Evolutionary conservation across 352 stramenopile species (phyloP).

Genomic region (Phytophthora tubulina): DNA sequence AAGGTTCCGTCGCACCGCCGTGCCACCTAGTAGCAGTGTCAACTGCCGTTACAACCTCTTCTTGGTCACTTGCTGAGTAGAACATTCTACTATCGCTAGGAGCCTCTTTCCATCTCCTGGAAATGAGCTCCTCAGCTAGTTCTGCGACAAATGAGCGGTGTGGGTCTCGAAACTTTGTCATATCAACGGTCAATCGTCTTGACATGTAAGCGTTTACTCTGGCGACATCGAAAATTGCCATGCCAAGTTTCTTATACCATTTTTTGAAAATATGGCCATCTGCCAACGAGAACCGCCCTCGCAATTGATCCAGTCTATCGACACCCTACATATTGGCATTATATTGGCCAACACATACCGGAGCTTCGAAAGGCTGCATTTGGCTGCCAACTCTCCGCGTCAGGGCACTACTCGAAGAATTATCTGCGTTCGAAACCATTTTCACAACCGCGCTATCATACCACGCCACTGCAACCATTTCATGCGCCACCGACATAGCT

Average conservation of each 20-base stretch:
- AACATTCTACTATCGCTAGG: too few species aligned
- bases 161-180: conserved; percentile 9
- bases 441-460: conserved; percentile 33
- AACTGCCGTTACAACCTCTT: too few species aligned
- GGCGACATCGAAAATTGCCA: conserved; percentile 37
- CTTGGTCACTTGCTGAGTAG: too few species aligned
- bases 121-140: conserved; percentile 26
- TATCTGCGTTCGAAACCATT: conserved; percentile 37
- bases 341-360: background rate
- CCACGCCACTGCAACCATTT: conserved; percentile 38
- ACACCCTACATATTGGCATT: too few species aligned
- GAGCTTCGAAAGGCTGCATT: background rate
- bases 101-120: conserved; percentile 31
- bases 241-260: conserved; percentile 43
- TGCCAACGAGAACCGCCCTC: conserved; percentile 33
- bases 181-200: conserved; percentile 8
- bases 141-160: conserved; percentile 31
- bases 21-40: too few species aligned
- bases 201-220: conserved; percentile 36
- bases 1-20: too few species aligned
- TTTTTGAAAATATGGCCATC: conserved; percentile 42
- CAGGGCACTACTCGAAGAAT: conserved; percentile 20
- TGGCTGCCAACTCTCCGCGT: conserved; percentile 21
- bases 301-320: conserved; percentile 35
- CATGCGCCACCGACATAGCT: conserved; percentile 20